Evolutionary conservation across 306 rosid species (phyloP).

Genomic region (Abrus precatorius): DNA sequence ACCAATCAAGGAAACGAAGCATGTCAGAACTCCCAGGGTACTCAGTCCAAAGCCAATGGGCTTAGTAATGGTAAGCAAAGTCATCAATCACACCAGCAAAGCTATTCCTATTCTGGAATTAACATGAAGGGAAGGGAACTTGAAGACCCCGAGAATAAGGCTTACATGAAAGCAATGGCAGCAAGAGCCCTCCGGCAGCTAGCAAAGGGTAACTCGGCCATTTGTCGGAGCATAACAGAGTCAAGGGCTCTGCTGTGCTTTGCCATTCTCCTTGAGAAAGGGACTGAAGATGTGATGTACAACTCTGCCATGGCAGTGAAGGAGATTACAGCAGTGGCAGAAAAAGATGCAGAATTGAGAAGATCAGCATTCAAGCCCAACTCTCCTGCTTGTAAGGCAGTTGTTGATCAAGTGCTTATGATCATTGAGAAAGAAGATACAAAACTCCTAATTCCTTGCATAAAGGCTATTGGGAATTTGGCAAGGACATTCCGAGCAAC

Average conservation of each 20-base stretch:
- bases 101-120: conserved; percentile 52
- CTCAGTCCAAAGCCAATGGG: conserved; percentile 33
- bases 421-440: conserved; percentile 71
- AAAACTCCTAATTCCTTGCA: conserved; percentile 73
- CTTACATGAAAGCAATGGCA: conserved; percentile 81
- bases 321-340: conserved; percentile 84
- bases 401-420: conserved; percentile 71
- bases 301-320: conserved; percentile 85
- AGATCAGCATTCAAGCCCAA: conserved; percentile 86
- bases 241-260: conserved; percentile 86
- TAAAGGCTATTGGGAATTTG: conserved; percentile 78
- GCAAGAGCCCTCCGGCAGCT: conserved; percentile 82
- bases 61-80: conserved; percentile 56
- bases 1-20: conserved; percentile 35
- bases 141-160: conserved; percentile 79
- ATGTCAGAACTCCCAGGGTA: conserved; percentile 12
- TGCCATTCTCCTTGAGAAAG: conserved; percentile 80
- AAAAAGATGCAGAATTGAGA: conserved; percentile 78
- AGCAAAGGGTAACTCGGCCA: conserved; percentile 66
- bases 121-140: conserved; percentile 68
- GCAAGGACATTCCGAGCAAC: conserved; percentile 85
- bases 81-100: conserved; percentile 55
- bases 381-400: conserved; percentile 89
- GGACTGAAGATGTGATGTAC: conserved; percentile 65
- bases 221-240: conserved; percentile 81